Evolutionary conservation across 164 flowering plant genomes (phyloP).

Genomic region (Berberis thunbergii): DNA sequence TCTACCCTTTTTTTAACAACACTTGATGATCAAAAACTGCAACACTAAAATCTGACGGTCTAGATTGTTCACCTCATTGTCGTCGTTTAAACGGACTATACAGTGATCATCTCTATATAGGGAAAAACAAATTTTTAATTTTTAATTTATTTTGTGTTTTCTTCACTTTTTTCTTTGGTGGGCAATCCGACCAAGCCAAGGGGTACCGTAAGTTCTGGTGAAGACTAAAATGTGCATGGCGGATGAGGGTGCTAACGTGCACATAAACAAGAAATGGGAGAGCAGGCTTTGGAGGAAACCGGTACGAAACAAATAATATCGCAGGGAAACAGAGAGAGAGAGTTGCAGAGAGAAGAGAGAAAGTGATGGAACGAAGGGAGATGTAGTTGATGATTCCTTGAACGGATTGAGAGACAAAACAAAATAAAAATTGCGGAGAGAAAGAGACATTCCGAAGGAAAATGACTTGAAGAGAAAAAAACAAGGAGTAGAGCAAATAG

Average conservation of each 20-base stretch:
- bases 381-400: too few relatives aligned
- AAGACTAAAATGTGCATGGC: neutral
- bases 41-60: too few relatives aligned
- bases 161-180: slow-evolving; percentile 6
- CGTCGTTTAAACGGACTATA: too few relatives aligned
- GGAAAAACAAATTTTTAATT: too few relatives aligned
- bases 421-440: neutral
- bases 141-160: too few relatives aligned
- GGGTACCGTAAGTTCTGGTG: too few relatives aligned
- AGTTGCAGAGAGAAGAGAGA: slow-evolving; percentile 7
- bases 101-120: too few relatives aligned
- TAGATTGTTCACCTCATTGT: too few relatives aligned
- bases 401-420: neutral
- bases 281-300: neutral
- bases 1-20: too few relatives aligned
- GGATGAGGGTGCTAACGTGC: neutral
- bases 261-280: too few relatives aligned
- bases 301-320: slow-evolving; percentile 3
- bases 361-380: slow-evolving; percentile 22
- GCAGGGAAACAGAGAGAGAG: slow-evolving; percentile 8
- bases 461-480: neutral
- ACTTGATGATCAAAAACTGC: too few relatives aligned
- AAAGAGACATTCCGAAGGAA: neutral
- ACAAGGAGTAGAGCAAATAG: too few relatives aligned
- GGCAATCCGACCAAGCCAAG: slow-evolving; percentile 17